These are phyloP conservation scores for Talaromyces proteolyticus DNA, from an alignment of 495 filamentous ascomycete species.

Conservation along the genomic window DNA sequence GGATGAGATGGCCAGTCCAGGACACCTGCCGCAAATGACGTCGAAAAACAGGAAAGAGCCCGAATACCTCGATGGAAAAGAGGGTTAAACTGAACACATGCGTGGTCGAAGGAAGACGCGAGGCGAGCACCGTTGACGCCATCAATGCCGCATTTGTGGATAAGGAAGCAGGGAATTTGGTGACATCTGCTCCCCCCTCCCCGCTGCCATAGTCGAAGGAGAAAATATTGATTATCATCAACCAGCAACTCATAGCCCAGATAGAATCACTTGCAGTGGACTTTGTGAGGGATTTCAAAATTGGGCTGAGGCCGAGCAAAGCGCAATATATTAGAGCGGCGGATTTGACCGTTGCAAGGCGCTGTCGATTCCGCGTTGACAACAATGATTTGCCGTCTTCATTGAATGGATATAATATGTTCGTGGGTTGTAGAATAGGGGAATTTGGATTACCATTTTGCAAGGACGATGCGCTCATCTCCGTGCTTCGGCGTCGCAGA, in stretches of 20 bases:
- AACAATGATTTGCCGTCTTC: constrained; percentile 27
- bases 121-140: constrained; percentile 89
- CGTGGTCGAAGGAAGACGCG: constrained; percentile 76
- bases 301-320: constrained; percentile 84
- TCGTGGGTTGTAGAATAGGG: neutral
- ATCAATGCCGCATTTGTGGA: constrained; percentile 94
- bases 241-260: constrained; percentile 91
- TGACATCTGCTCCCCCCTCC: constrained; percentile 33
- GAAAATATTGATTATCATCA: constrained; percentile 91
- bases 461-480: constrained; percentile 9
- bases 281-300: constrained; percentile 87
- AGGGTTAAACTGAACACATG: constrained; percentile 94
- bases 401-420: constrained; percentile 1
- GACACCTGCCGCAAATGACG: constrained; percentile 76
- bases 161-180: constrained; percentile 73
- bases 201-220: constrained; percentile 90
- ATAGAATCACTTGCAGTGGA: constrained; percentile 89
- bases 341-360: constrained; percentile 75
- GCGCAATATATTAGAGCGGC: constrained; percentile 90
- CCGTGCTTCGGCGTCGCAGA: constrained; percentile 15
- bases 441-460: constrained; percentile 2
- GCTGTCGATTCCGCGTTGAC: constrained; percentile 58
- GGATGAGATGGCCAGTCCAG: constrained; percentile 72
- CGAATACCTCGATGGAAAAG: constrained; percentile 96
- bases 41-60: constrained; percentile 91